phyloP scores from a whole-genome alignment of 495 filamentous ascomycete species.

The Penicillium steckii region DNA sequence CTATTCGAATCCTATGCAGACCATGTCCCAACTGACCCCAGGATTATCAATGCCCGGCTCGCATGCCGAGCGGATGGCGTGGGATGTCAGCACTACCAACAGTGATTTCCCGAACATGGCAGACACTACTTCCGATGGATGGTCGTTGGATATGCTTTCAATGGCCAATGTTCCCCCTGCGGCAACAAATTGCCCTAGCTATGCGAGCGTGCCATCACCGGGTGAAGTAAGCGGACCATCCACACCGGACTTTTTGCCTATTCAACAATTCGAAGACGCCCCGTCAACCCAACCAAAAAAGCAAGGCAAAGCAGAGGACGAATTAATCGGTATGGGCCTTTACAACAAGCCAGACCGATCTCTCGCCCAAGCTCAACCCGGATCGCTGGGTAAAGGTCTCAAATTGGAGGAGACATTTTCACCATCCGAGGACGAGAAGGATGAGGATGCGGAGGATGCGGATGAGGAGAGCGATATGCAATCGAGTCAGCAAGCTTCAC shows the following conservation, averaged over 20 bases:
- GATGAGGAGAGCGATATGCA: constrained; percentile 35
- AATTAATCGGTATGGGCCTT: constrained; percentile 79
- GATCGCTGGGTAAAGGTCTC: constrained; percentile 63
- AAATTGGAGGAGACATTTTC: constrained; percentile 84
- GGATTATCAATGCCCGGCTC: constrained; percentile 40
- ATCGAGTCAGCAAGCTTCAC: constrained; percentile 3
- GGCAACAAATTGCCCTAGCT: constrained; percentile 32
- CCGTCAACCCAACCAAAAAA: constrained; percentile 28
- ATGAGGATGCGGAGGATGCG: constrained; percentile 48
- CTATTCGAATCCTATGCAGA: constrained; percentile 31
- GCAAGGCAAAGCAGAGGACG: constrained; percentile 51
- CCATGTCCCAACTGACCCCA: constrained; percentile 40
- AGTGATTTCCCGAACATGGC: constrained; percentile 19
- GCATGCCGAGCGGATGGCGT: constrained; percentile 33
- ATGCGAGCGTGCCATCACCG: constrained; percentile 41
- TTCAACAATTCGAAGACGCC: constrained; percentile 40
- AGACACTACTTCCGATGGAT: constrained; percentile 31
- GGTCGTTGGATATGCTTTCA: constrained; percentile 40
- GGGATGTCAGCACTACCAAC: constrained; percentile 19
- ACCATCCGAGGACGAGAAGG: constrained; percentile 65
- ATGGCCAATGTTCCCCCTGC: constrained; percentile 38
- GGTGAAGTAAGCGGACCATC: constrained; percentile 51
- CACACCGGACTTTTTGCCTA: constrained; percentile 59
- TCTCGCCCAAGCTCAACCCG: constrained; percentile 45
- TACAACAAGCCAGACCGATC: constrained; percentile 66